Base-by-base conservation (phyloP, 768 basidiomycete genomes). In the Panellus pusillus region DNA sequence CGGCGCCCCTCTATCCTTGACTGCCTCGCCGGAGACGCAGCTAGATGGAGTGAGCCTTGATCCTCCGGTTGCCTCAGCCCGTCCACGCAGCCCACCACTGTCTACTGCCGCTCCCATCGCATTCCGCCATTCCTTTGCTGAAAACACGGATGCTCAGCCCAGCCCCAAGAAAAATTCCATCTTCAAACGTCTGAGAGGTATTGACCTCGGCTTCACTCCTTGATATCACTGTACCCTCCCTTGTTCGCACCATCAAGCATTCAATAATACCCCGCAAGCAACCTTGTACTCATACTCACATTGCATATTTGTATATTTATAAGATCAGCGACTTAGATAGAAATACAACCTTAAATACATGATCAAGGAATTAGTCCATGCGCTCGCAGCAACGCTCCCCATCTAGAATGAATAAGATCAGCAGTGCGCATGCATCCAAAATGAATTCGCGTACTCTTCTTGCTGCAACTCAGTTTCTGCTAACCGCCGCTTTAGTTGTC, bases 381-480 rank as follows among this genome's bases (percentile, higher is more conserved):
- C 44, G 72, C 68, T 60, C 75, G 73, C 50, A 91, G 75, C 51
- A 91, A 71, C 45, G 76, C 75, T 47, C 79, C 81, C 86, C 88
- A 91, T 66, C 89, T 91, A 50, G 31, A 50, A 57, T 38, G 45
- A 50, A 35, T 31, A 40, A 36, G 62, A 35, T 51, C 57, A 62
- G 51, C 43, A 58, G n/a, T 46, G 62, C 63, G 15, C 19, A 27
- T 45, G 11, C 36, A 47, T 17, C 47, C 41, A n/a, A 53, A 32
- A 47, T n/a, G 42, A 29, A 52, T 37, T 29, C 29, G 77, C 87
- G 62, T 66, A 94, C 90, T 93, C 88, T 68, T 91, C 87, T 54
- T 82, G 81, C 68, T 93, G 86, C 61, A 84, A 71, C 68, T 92
- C 87, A 31, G 78, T 66, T 67, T 91, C 88, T 38, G 82, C 79